A percentile compares a stretch with the other conserved stretches of the same genome.
These are phyloP conservation scores for Lentinus brumalis DNA, from an alignment of 768 basidiomycete genomes.

Conservation along the genomic window DNA sequence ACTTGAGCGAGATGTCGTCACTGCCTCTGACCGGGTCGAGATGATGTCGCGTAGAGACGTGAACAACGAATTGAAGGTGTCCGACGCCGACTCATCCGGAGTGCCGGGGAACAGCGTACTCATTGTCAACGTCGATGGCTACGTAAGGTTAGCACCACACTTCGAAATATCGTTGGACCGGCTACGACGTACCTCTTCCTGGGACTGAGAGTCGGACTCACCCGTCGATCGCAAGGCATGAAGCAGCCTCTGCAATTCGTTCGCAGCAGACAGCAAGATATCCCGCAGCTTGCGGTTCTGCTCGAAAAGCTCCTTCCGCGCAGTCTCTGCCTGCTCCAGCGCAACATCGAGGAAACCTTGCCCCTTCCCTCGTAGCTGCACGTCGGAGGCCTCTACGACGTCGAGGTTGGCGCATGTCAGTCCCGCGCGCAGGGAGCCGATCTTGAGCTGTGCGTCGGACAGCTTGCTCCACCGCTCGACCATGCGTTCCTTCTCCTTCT, in stretches of 20 bases:
- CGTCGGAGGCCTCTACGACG: conserved; percentile 42
- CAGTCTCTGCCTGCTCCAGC: conserved; percentile 72
- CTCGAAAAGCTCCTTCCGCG: conserved; percentile 58
- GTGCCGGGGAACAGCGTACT: conserved; percentile 31
- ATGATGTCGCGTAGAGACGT: conserved; percentile 28
- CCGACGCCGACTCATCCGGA: conserved; percentile 27
- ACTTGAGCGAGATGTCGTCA: conserved; percentile 6
- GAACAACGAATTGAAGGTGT: conserved; percentile 29
- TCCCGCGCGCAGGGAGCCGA: conserved; percentile 51
- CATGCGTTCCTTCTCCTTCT: conserved; percentile 77
- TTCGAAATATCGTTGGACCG: conserved; percentile 30
- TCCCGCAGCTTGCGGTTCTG: conserved; percentile 67
- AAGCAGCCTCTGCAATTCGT: conserved; percentile 61
- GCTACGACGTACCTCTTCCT: conserved; percentile 48
- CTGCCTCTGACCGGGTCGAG: conserved; percentile 2
- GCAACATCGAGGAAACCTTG: conserved; percentile 63
- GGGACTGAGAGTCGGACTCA: conserved; percentile 39
- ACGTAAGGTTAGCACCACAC: conserved; percentile 27
- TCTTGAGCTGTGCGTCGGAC: conserved; percentile 65
- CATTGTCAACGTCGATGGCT: conserved; percentile 29
- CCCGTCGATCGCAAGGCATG: conserved; percentile 44
- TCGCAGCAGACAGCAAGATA: conserved; percentile 61
- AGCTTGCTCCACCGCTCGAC: conserved; percentile 76
- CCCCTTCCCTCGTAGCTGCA: conserved; percentile 44
- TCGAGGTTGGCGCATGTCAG: conserved; percentile 23